phyloP scores from a whole-genome alignment of 768 basidiomycete genomes.

The Mycena vitilis region DNA sequence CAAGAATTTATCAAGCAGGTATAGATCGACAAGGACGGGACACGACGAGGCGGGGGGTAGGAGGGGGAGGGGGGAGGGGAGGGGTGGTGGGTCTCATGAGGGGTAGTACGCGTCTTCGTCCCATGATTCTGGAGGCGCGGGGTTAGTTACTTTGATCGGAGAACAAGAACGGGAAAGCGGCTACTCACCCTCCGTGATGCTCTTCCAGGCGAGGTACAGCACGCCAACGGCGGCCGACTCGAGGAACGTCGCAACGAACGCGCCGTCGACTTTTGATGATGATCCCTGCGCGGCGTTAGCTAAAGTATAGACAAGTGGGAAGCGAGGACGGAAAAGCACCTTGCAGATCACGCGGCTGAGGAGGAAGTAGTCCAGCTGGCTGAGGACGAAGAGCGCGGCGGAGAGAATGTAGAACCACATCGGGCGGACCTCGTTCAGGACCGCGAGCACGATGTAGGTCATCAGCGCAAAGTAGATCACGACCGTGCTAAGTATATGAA shows the following conservation, averaged over 20 bases:
- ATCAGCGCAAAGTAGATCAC: slow-evolving; percentile 80
- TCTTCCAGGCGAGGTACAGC: slow-evolving; percentile 73
- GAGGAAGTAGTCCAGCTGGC: slow-evolving; percentile 87
- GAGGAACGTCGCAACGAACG: slow-evolving; percentile 80
- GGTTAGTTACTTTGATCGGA: background rate
- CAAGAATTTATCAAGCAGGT: no score
- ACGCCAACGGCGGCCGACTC: slow-evolving; percentile 70
- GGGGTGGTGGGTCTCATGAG: slow-evolving; percentile 38
- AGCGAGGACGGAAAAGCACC: slow-evolving; percentile 41
- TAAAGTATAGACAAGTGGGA: slow-evolving; percentile 7
- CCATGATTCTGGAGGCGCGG: slow-evolving; percentile 55
- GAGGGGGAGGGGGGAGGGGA: no score
- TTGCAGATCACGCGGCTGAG: slow-evolving; percentile 83
- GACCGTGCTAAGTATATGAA: slow-evolving; percentile 58
- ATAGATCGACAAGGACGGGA: no score
- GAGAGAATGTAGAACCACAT: slow-evolving; percentile 82
- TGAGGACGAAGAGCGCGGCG: slow-evolving; percentile 80
- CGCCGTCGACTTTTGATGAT: slow-evolving; percentile 80
- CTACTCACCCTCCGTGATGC: slow-evolving; percentile 75
- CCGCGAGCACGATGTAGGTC: slow-evolving; percentile 79
- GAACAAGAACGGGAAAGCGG: background rate
- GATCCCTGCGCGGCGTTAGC: slow-evolving; percentile 60
- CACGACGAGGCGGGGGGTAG: no score
- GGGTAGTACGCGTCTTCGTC: slow-evolving; percentile 61
- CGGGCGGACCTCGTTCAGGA: slow-evolving; percentile 84